Evolutionary conservation across 1,284 basidiomycete species (phyloP).

Genomic region (Cryptococcus sp.): DNA sequence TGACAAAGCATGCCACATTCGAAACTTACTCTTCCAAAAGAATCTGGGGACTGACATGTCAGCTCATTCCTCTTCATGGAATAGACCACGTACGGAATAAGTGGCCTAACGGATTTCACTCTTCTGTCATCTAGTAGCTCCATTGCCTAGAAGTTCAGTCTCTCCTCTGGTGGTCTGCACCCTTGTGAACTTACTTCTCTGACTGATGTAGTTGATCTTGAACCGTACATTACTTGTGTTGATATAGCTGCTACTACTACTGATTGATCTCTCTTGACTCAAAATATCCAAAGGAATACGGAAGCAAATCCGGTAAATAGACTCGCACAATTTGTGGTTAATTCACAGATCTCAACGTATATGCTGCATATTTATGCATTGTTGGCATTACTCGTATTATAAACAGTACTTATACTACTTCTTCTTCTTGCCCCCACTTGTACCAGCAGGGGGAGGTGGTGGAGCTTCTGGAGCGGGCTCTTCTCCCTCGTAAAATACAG

Average conservation of each 20-base stretch:
- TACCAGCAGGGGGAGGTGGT: background rate
- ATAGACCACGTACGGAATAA: slow-evolving; percentile 60
- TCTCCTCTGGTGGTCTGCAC: background rate
- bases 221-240: background rate
- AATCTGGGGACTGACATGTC: slow-evolving; percentile 62
- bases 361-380: too few relatives aligned
- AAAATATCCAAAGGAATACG: too few relatives aligned
- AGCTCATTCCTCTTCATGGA: slow-evolving; percentile 5
- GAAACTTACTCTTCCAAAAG: slow-evolving; percentile 68
- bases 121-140: slow-evolving; percentile 77
- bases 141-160: slow-evolving; percentile 53
- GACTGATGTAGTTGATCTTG: background rate
- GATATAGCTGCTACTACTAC: too few relatives aligned
- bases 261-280: too few relatives aligned
- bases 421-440: background rate
- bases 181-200: background rate
- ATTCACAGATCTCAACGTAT: too few relatives aligned
- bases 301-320: too few relatives aligned
- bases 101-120: slow-evolving; percentile 75
- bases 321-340: too few relatives aligned
- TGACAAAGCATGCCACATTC: slow-evolving; percentile 43
- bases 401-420: background rate
- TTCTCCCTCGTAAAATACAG: slow-evolving; percentile 77
- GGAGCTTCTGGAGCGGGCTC: slow-evolving; percentile 26
- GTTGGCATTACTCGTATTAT: too few relatives aligned